These are phyloP conservation scores for Colletotrichum cordylinicola DNA, from an alignment of 2,329 filamentous ascomycete species.

Conservation along the genomic window DNA sequence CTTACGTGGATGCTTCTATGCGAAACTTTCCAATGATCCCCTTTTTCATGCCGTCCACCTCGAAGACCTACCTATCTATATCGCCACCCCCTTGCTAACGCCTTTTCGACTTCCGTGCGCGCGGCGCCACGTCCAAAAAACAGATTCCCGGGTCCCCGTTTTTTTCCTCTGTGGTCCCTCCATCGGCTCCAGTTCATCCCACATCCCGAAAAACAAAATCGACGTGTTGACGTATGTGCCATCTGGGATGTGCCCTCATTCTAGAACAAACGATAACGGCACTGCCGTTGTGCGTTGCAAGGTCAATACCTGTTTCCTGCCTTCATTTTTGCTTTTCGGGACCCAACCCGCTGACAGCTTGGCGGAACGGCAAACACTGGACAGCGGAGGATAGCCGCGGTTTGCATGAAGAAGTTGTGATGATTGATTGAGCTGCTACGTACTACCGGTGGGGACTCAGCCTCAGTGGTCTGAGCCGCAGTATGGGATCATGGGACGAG, in stretches of 20 bases:
- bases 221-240: not conserved
- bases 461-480: not conserved
- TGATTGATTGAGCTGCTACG: not conserved
- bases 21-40: not conserved
- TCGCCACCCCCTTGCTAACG: not conserved
- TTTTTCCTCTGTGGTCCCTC: not conserved
- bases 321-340: not conserved
- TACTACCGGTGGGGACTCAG: not conserved
- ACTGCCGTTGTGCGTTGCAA: not conserved
- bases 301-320: not conserved
- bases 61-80: not conserved
- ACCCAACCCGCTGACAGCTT: not conserved
- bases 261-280: not conserved
- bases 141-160: not conserved
- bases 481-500: not conserved
- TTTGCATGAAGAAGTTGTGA: not conserved
- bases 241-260: not conserved
- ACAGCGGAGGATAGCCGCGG: not conserved
- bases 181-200: not conserved
- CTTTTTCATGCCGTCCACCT: not conserved
- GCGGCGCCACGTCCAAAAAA: not conserved
- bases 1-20: not conserved
- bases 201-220: not conserved
- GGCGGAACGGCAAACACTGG: not conserved
- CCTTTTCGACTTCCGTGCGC: not conserved